A percentile compares a stretch with the other conserved stretches of the same genome.
Evolutionary conservation across 768 basidiomycete genomes (phyloP).

Genomic region (Psilocybe tampanensis): DNA sequence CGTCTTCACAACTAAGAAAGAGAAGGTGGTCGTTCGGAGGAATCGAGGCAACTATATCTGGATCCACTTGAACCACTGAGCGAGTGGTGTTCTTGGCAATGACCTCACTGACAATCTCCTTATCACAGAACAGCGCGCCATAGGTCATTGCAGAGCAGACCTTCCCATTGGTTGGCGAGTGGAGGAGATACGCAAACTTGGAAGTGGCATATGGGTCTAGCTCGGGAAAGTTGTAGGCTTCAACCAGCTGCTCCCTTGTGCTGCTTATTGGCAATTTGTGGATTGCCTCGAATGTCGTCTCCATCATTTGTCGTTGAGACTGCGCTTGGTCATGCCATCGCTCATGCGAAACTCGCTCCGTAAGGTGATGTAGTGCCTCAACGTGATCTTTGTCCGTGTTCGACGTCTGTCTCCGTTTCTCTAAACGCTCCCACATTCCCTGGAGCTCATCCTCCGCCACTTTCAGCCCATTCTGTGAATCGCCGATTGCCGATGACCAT

Average conservation of each 20-base stretch:
- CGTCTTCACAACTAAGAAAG: not conserved
- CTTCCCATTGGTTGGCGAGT: not conserved
- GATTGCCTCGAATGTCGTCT: not conserved
- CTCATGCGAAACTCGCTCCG: not conserved
- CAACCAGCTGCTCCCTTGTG: not conserved
- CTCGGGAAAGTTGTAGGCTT: not conserved
- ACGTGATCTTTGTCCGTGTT: not conserved
- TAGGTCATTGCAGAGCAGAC: not conserved
- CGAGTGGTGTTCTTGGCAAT: not conserved
- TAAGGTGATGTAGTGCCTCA: not conserved
- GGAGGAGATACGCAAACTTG: not conserved
- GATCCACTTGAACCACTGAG: not conserved
- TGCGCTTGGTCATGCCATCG: not conserved
- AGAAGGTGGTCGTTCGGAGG: conserved; percentile 1
- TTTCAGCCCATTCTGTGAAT: not conserved
- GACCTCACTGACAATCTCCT: not conserved
- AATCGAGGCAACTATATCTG: not conserved
- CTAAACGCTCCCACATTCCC: not conserved
- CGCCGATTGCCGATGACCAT: not conserved
- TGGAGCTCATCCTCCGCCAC: not conserved
- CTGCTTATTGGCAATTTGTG: not conserved
- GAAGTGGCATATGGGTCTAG: not conserved
- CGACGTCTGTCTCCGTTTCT: not conserved
- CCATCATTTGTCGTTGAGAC: not conserved
- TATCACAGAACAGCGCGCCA: not conserved